Evolutionary conservation across 1,284 basidiomycete species (phyloP).

Genomic region (Trichosporon coremiiforme): DNA sequence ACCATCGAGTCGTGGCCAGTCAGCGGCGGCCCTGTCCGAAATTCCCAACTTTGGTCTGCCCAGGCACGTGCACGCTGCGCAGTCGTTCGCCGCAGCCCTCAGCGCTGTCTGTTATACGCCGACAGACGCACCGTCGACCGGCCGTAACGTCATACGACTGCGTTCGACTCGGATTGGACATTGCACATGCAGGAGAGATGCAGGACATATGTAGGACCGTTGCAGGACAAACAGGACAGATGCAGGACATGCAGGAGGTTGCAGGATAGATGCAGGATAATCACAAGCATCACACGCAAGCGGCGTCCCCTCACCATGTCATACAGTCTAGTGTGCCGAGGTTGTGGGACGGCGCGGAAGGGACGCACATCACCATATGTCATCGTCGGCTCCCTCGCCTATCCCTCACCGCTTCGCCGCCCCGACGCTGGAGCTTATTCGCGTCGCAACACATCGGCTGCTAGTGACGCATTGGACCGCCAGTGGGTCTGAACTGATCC

Average conservation of each 20-base stretch:
- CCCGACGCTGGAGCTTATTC: neutral
- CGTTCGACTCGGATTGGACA: neutral
- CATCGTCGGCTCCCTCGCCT: neutral
- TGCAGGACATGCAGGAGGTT: neutral
- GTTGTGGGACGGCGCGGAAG: neutral
- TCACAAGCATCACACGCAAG: neutral
- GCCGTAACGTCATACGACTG: neutral
- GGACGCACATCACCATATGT: neutral
- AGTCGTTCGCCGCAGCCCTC: no score
- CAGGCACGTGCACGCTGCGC: neutral
- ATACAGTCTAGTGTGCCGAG: no score
- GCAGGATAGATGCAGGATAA: neutral
- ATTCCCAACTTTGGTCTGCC: constrained; percentile 11
- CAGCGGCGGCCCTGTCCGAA: constrained; percentile 1
- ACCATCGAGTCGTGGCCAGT: neutral
- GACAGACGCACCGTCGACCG: no score
- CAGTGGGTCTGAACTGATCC: neutral
- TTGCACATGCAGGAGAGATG: neutral
- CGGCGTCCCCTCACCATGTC: neutral
- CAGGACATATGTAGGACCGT: no score
- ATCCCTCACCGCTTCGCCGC: neutral
- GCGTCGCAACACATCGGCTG: neutral
- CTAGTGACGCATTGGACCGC: neutral
- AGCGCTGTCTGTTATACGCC: no score
- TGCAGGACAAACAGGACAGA: neutral